These are phyloP conservation scores for Paraphoma sp. DNA, from an alignment of 2,329 filamentous ascomycete genomes.

Conservation along the genomic window DNA sequence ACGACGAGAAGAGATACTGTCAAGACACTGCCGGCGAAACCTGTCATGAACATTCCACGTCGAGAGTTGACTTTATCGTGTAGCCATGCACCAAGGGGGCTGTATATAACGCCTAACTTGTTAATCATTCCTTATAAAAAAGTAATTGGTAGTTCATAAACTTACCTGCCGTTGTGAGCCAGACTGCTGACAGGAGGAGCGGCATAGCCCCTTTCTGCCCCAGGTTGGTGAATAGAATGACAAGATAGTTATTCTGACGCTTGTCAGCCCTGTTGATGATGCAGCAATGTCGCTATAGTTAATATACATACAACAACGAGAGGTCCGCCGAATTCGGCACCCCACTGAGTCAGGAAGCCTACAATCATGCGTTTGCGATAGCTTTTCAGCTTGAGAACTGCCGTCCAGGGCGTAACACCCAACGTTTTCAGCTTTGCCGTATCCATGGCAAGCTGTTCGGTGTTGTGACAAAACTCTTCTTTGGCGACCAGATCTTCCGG, in stretches of 20 bases:
- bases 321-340: constrained; percentile 60
- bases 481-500: constrained; percentile 52
- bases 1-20: constrained; percentile 27
- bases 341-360: constrained; percentile 58
- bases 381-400: constrained; percentile 16
- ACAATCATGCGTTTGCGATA: constrained; percentile 59
- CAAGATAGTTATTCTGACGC: constrained; percentile 42
- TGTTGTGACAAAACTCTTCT: constrained; percentile 57
- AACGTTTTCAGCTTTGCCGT: constrained; percentile 13
- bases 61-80: constrained; percentile 23
- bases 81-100: constrained; percentile 14
- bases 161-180: constrained; percentile 52
- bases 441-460: constrained; percentile 47
- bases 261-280: not conserved
- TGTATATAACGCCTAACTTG: constrained; percentile 31
- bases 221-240: constrained; percentile 47
- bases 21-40: constrained; percentile 14
- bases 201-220: constrained; percentile 52
- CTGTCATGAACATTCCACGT: not conserved
- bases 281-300: not conserved
- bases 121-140: too few species aligned
- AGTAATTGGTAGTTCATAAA: not conserved
- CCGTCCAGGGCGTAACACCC: constrained; percentile 15
- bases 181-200: constrained; percentile 49
- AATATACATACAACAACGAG: constrained; percentile 49